phyloP scores from a whole-genome alignment of 495 filamentous ascomycete genomes.

The Bathelium albidoporum region DNA sequence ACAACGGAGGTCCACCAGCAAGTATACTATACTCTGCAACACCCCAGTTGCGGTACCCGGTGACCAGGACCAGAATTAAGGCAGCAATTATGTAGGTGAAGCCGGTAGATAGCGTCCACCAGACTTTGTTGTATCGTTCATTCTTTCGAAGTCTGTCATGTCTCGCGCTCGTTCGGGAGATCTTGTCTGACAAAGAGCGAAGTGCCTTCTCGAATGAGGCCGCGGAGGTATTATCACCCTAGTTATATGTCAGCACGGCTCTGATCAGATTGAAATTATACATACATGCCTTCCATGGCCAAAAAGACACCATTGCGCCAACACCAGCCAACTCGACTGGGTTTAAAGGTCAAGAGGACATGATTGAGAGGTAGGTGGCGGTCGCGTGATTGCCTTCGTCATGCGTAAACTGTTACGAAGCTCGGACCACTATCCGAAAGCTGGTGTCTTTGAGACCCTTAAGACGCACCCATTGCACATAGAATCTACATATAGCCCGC shows the following conservation, averaged over 20 bases:
- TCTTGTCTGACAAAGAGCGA: slow-evolving; percentile 68
- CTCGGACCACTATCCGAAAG: not conserved
- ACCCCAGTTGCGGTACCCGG: slow-evolving; percentile 76
- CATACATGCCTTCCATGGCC: slow-evolving; percentile 17
- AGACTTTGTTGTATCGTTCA: slow-evolving; percentile 66
- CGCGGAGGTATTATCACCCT: slow-evolving; percentile 76
- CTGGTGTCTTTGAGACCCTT: not conserved
- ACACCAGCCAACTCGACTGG: not conserved
- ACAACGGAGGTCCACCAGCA: slow-evolving; percentile 70
- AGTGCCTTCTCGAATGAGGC: slow-evolving; percentile 89
- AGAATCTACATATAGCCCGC: not conserved
- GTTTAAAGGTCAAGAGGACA: not conserved
- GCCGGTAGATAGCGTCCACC: slow-evolving; percentile 80
- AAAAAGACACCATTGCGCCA: slow-evolving; percentile 24
- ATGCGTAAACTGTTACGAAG: not conserved
- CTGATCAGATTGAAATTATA: not conserved
- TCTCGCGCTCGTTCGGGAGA: slow-evolving; percentile 56
- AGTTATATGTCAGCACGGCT: not conserved
- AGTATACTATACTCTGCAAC: slow-evolving; percentile 64
- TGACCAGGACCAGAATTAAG: slow-evolving; percentile 68
- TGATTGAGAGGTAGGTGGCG: not conserved
- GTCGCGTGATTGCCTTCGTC: not conserved
- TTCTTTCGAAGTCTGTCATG: slow-evolving; percentile 62
- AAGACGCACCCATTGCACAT: not conserved
- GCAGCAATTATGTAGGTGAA: slow-evolving; percentile 82